Evolutionary conservation across 441 rosid genomes (phyloP), one percentile per base, ranked within the genome.

Genomic region (Aleurites moluccanus): DNA sequence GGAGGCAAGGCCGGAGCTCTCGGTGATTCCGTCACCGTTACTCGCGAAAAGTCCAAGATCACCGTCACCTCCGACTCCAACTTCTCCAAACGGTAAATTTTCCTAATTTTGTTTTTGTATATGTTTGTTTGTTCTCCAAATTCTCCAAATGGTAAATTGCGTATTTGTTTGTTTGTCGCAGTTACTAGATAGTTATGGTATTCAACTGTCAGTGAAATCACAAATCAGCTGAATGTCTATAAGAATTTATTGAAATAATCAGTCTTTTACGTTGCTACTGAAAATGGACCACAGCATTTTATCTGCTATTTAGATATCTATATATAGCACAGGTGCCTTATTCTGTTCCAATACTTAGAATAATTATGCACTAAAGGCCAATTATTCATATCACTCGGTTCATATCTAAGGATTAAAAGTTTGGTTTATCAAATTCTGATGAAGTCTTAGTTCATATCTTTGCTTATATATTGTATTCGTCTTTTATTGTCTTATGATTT

Each of bases 1-100:
- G 92, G 93, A 20, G 97, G 97, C 73, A 91, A 93, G 80, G 87
- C 97, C 1, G 98, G 97, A n/a, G 91, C 93, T 69, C 92, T 93
- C 44, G 94, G 96, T 15, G 93, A 91, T 56, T 77, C 89, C 28
- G 80, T 93, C 72, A 63, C 90, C 10, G 86, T 93, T 71, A 52
- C 81, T n/a, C 86, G 89, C 3, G 92, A 88, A 3, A 86, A 88
- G 83, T 81, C 79, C 72, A 93, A 84, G 78, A 87, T 90, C 72
- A 85, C 84, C 27, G 91, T 93, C 72, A 85, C 87, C 14, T 84
- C 96, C 2, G 88, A 89, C 74, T 73, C 84, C 79, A 81, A 74
- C 83, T 88, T 93, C 90, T 93, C 97, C 53, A 91, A 91, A 77
- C 77, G n/a, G n/a, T n/a, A n/a, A n/a, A n/a, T n/a, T n/a, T n/a